Evolutionary conservation across 345 rosid species (phyloP).

Genomic region (Dimocarpus longan): DNA sequence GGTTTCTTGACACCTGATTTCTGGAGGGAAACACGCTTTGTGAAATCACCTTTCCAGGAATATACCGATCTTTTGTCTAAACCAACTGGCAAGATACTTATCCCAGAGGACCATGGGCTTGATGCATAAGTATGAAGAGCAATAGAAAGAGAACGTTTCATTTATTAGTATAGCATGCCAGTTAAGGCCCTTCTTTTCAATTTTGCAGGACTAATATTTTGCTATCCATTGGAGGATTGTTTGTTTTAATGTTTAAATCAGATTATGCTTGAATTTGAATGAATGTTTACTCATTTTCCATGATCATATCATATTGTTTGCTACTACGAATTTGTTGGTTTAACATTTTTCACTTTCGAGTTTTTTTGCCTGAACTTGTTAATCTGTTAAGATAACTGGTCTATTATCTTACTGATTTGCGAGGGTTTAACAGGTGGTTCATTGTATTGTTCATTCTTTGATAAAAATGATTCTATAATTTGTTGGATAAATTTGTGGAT

Average conservation of each 20-base stretch:
- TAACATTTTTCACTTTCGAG: not conserved
- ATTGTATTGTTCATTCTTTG: not conserved
- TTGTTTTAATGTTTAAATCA: slow-evolving; percentile 4
- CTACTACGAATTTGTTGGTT: not conserved
- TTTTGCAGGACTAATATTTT: not conserved
- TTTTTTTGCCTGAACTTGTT: not conserved
- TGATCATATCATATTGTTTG: not conserved
- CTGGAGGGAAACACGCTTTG: slow-evolving; percentile 56
- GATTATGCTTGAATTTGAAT: not conserved
- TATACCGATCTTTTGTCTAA: slow-evolving; percentile 53
- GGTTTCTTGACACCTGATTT: slow-evolving; percentile 67
- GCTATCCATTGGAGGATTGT: not conserved
- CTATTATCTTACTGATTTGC: not conserved
- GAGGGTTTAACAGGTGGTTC: not conserved
- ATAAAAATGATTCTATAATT: not conserved
- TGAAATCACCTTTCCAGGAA: slow-evolving; percentile 57
- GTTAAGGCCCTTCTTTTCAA: not conserved
- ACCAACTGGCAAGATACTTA: slow-evolving; percentile 35
- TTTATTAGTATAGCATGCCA: slow-evolving; percentile 2
- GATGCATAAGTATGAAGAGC: slow-evolving; percentile 26
- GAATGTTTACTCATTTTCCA: not conserved
- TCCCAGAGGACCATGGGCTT: slow-evolving; percentile 30
- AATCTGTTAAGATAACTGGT: not conserved
- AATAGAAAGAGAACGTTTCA: slow-evolving; percentile 10
- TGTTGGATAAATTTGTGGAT: not conserved